phyloP scores from a whole-genome alignment of 257 asterid species.

The Solanum dulcamara region DNA sequence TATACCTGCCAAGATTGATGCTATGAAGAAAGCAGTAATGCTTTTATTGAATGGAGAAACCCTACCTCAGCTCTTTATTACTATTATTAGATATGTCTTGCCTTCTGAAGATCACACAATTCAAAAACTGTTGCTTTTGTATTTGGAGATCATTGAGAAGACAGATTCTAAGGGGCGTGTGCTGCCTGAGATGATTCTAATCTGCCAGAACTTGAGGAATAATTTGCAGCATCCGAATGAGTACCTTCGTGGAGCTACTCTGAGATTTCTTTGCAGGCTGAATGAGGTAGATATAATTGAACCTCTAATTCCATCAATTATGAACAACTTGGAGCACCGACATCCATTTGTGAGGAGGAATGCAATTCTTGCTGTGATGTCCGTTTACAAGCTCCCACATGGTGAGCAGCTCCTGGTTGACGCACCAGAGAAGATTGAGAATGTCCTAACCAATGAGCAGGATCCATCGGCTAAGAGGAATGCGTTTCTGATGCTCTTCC shows the following conservation, averaged over 20 bases:
- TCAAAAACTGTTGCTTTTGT: conserved; percentile 63
- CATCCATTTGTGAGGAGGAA: conserved; percentile 74
- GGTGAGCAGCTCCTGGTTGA: conserved; percentile 87
- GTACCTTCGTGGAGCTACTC: conserved; percentile 78
- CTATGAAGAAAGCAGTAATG: conserved; percentile 82
- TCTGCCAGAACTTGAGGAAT: conserved; percentile 82
- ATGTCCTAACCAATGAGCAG: conserved; percentile 69
- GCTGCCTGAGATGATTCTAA: conserved; percentile 85
- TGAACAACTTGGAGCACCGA: conserved; percentile 75
- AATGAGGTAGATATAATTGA: conserved; percentile 81
- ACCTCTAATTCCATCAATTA: conserved; percentile 77
- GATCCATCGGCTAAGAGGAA: conserved; percentile 85
- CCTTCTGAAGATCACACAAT: conserved; percentile 88
- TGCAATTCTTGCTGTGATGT: conserved; percentile 82
- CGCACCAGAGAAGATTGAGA: conserved; percentile 93
- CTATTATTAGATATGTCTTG: conserved; percentile 69
- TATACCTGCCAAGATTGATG: conserved; percentile 69
- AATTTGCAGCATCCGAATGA: conserved; percentile 89
- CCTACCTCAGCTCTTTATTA: conserved; percentile 79
- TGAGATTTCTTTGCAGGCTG: conserved; percentile 87
- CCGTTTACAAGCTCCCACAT: conserved; percentile 80
- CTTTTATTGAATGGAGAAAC: conserved; percentile 87
- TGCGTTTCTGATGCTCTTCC: conserved; percentile 91
- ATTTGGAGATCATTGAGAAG: conserved; percentile 80
- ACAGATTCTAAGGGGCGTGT: conserved; percentile 76